Base-by-base conservation (phyloP, 2,329 filamentous ascomycete species). In the Paraphoma sp. region DNA sequence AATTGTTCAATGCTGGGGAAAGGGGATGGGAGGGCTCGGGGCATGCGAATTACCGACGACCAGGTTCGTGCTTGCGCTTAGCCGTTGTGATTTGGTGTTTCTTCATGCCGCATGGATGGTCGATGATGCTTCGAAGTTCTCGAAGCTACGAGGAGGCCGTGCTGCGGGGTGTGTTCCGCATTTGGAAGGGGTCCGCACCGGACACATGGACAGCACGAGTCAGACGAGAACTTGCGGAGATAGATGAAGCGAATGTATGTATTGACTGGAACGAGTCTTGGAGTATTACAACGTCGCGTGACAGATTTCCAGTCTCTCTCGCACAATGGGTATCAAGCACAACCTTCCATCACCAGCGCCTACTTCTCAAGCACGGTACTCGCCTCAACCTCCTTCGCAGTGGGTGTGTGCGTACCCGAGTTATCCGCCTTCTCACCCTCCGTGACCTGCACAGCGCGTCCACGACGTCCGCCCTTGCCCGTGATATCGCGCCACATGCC, bases 401-500 rank as follows among this genome's bases (percentile, higher is more conserved):
- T 51, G 1, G 65, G 67, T 11, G 65, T 67, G n/a, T 63, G 53
- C 31, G 64, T 53, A 1, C 62, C 65, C 7, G 56, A 58, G 9
- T 53, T 64, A 1, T 29, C 49, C 18, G 29, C 48, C 56, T 60
- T 66, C 56, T 68, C 61, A 0, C 67, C 65, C 48, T 64, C 62
- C 5, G 64, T 55, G 45, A 68, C 59, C 28, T 56, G 44, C 4
- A 63, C 43, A 29, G 49, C 41, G 14, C 51, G 29, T 49, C 51
- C 48, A 44, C 64, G 54, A 16, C 44, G 48, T 11, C 56, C 47
- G 1, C 65, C 56, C 51, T 67, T 69, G 8, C 69, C 68, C 1
- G 61, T 68, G 29, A 69, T n/a, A 40, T 71, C 69, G n/a, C 60
- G 56, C 65, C 60, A 70, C 59, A 71, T 71, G 2, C 63, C 65